phyloP scores from a whole-genome alignment of 768 basidiomycete genomes.

The Rhizopogon vulgaris region DNA sequence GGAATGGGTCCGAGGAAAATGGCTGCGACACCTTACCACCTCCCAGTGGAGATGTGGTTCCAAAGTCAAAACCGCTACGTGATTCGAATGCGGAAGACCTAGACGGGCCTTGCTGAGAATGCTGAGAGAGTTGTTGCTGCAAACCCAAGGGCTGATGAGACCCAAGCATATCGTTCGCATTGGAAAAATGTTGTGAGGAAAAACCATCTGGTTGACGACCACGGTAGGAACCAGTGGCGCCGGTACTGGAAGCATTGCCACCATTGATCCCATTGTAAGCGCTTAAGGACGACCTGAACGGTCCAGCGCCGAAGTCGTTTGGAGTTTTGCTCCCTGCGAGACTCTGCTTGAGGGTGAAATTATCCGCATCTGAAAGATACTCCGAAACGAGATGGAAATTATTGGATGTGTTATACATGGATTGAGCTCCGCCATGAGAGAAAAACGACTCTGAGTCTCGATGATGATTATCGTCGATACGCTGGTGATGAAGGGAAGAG shows the following conservation, averaged over 20 bases:
- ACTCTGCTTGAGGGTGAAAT: conserved; percentile 26
- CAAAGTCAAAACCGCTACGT: conserved; percentile 26
- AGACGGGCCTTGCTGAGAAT: conserved; percentile 25
- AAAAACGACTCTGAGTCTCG: conserved; percentile 23
- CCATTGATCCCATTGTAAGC: conserved; percentile 24
- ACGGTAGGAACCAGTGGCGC: conserved; percentile 27
- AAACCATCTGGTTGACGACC: conserved; percentile 28
- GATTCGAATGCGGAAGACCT: conserved; percentile 20
- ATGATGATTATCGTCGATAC: conserved; percentile 26
- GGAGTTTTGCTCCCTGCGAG: conserved; percentile 21
- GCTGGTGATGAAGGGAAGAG: conserved; percentile 20
- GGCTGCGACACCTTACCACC: conserved; percentile 23
- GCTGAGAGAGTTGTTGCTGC: conserved; percentile 29
- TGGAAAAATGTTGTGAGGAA: conserved; percentile 21
- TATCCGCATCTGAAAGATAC: conserved; percentile 27
- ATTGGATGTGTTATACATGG: conserved; percentile 38
- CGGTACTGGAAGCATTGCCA: conserved; percentile 15
- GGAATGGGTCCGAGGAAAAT: conserved; percentile 25
- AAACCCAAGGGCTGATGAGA: conserved; percentile 21
- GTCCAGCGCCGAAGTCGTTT: conserved; percentile 30
- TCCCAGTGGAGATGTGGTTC: conserved; percentile 18
- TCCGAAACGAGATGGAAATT: conserved; percentile 27
- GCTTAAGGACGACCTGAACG: conserved; percentile 32
- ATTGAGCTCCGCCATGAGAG: conserved; percentile 25
- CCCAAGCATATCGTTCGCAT: conserved; percentile 19